Conservation (phyloP, 495 filamentous ascomycete genomes). For the Xylona heveae region DNA sequence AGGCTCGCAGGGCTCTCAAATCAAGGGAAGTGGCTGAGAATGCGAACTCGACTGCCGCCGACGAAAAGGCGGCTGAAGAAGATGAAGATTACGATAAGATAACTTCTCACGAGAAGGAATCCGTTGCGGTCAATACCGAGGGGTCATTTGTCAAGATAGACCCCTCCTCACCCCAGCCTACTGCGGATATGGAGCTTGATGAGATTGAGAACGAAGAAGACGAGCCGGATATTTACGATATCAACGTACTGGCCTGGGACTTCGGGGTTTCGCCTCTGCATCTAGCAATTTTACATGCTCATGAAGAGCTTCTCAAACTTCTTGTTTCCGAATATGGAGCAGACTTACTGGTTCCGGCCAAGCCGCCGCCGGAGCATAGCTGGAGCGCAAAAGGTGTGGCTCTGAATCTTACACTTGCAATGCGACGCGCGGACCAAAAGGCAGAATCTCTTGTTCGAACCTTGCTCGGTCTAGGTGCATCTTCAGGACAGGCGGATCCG, state of each 20-base stretch:
- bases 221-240: conserved; percentile 58
- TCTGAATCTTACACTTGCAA: conserved; percentile 33
- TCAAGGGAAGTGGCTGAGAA: too few relatives aligned
- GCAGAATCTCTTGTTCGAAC: conserved; percentile 34
- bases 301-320: conserved; percentile 39
- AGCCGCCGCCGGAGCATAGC: conserved; percentile 24
- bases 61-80: conserved; percentile 19
- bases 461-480: conserved; percentile 48
- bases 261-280: conserved; percentile 47
- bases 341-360: conserved; percentile 49
- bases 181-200: too few relatives aligned
- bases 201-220: conserved; percentile 35
- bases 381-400: conserved; percentile 32
- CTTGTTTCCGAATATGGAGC: conserved; percentile 55
- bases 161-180: conserved; percentile 6
- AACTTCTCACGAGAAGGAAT: too few relatives aligned
- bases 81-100: conserved; percentile 11
- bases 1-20: too few relatives aligned
- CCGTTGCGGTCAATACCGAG: too few relatives aligned
- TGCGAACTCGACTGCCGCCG: conserved; percentile 17
- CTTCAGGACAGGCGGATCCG: conserved; percentile 47
- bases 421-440: conserved; percentile 30
- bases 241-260: conserved; percentile 60
- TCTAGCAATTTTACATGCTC: conserved; percentile 51
- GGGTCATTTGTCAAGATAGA: neutral